These are phyloP conservation scores for Luvunga scandens DNA, from an alignment of 345 rosid genomes.

Conservation along the genomic window DNA sequence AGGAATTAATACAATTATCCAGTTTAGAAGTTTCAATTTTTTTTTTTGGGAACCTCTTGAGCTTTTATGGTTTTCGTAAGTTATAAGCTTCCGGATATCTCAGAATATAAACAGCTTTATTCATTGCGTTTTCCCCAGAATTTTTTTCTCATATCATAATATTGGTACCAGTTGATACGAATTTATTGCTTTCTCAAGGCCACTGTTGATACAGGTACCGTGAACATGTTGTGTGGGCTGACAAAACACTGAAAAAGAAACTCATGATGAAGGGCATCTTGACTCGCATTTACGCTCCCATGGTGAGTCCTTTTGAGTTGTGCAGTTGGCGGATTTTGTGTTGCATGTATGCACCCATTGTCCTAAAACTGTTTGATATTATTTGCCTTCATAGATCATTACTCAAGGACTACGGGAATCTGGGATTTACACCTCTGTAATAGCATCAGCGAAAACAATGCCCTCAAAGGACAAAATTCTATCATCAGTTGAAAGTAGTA, in stretches of 20 bases:
- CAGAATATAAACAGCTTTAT: neutral
- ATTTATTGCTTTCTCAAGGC: neutral
- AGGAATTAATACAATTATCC: neutral
- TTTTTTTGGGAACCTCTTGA: neutral
- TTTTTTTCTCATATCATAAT: neutral
- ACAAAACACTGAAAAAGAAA: conserved; percentile 51
- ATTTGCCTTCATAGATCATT: conserved; percentile 46
- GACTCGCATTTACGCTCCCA: conserved; percentile 76
- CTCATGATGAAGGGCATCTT: conserved; percentile 76
- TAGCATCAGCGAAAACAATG: conserved; percentile 41
- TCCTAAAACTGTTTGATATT: neutral
- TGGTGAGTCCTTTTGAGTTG: conserved; percentile 49
- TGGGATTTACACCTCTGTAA: conserved; percentile 56
- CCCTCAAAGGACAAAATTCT: conserved; percentile 27
- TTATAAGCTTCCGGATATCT: neutral
- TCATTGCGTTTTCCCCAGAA: neutral
- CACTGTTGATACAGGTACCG: conserved; percentile 49
- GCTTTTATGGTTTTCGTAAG: neutral
- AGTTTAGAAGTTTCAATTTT: neutral
- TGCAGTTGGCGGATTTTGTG: neutral
- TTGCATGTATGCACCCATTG: neutral
- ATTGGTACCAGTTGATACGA: neutral
- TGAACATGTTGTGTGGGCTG: conserved; percentile 80
- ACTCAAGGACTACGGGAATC: conserved; percentile 73
- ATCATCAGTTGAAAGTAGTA: conserved; percentile 31